phyloP scores from a whole-genome alignment of 192 early-diverging fungal genomes.

The Backusella australiensis region DNA sequence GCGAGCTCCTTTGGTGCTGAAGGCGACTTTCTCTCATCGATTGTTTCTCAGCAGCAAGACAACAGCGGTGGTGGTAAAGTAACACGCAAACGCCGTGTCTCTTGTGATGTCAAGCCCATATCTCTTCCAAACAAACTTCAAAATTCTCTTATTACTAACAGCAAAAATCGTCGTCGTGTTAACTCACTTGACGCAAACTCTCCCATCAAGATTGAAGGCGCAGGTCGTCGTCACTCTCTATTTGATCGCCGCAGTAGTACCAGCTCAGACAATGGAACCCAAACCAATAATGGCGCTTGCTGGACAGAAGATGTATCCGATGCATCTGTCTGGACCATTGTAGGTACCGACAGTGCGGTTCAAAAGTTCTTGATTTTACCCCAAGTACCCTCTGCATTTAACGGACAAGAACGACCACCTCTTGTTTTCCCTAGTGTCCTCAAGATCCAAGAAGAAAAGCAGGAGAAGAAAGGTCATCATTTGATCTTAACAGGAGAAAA shows the following conservation, averaged over 20 bases:
- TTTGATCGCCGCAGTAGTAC: slow-evolving; percentile 13
- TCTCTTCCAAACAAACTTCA: slow-evolving; percentile 5
- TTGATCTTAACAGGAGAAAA: slow-evolving; percentile 68
- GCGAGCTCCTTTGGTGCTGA: neutral
- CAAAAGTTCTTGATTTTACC: slow-evolving; percentile 48
- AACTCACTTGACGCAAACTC: slow-evolving; percentile 46
- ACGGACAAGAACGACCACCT: neutral
- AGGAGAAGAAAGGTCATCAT: slow-evolving; percentile 15
- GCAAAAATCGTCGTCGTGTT: slow-evolving; percentile 48
- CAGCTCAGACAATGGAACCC: neutral
- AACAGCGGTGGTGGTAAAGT: slow-evolving; percentile 11
- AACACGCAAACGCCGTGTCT: slow-evolving; percentile 36
- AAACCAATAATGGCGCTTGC: slow-evolving; percentile 25
- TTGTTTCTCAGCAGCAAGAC: slow-evolving; percentile 15
- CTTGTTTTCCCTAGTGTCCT: slow-evolving; percentile 4
- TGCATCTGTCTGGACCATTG: slow-evolving; percentile 89
- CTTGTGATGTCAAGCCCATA: slow-evolving; percentile 33
- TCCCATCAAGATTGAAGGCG: slow-evolving; percentile 9
- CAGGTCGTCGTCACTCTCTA: neutral
- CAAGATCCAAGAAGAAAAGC: neutral
- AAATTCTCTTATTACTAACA: neutral
- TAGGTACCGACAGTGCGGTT: slow-evolving; percentile 67
- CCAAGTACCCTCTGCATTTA: neutral
- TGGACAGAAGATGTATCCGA: slow-evolving; percentile 87
- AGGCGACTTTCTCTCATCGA: slow-evolving; percentile 15